Percentiles rank a stretch among this genome's conserved stretches.
These are phyloP conservation scores for Wickerhamomyces sp. DNA, from an alignment of 1,139 yeast species.

Conservation along the genomic window DNA sequence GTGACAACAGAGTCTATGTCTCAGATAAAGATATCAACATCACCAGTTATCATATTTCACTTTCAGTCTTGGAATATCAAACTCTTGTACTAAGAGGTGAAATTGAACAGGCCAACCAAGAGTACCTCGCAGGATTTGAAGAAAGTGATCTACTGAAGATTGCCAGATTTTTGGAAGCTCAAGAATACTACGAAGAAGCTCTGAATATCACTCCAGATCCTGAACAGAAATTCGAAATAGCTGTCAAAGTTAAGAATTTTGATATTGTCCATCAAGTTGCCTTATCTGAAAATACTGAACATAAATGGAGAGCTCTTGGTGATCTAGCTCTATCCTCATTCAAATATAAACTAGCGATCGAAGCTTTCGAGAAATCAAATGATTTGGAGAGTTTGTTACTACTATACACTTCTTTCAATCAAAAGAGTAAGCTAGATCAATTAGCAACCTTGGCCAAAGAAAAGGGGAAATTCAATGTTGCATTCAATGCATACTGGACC, in stretches of 20 bases:
- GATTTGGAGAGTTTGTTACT: slow-evolving; percentile 82
- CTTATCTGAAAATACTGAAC: slow-evolving; percentile 45
- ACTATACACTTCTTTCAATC: slow-evolving; percentile 77
- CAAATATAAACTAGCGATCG: slow-evolving; percentile 77
- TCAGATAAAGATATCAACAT: slow-evolving; percentile 88
- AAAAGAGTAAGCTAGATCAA: slow-evolving; percentile 50
- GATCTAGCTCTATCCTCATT: slow-evolving; percentile 77
- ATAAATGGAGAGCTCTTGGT: slow-evolving; percentile 90
- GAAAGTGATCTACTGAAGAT: slow-evolving; percentile 72
- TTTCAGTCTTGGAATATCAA: slow-evolving; percentile 89
- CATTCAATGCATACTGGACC: slow-evolving; percentile 90
- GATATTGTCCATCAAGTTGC: slow-evolving; percentile 73
- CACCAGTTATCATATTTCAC: slow-evolving; percentile 73
- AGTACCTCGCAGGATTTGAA: slow-evolving; percentile 57
- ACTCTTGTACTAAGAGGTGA: slow-evolving; percentile 95
- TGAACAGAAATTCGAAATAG: slow-evolving; percentile 84
- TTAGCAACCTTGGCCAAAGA: slow-evolving; percentile 62
- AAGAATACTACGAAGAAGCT: slow-evolving; percentile 82
- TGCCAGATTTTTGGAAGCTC: slow-evolving; percentile 90
- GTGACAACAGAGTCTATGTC: slow-evolving; percentile 85
- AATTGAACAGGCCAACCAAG: slow-evolving; percentile 63
- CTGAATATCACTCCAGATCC: slow-evolving; percentile 74
- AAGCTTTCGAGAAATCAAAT: slow-evolving; percentile 72
- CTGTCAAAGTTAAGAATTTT: slow-evolving; percentile 64
- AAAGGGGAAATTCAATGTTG: slow-evolving; percentile 79